Percentiles rank a stretch among this genome's conserved stretches.
These are phyloP conservation scores for sweet orange (Citrus sinensis) DNA, from an alignment of 345 rosid species.

Conservation along the genomic window DVS_A1.0 CM039161.1:20304001-20304500, in stretches of 20 bases:
- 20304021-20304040: slow-evolving; percentile 24
- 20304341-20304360: neutral
- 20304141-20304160: neutral
- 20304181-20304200: neutral
- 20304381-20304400: neutral
- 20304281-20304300: neutral
- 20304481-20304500: slow-evolving; percentile 94
- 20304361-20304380: neutral
- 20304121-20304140: neutral
- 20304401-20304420: neutral
- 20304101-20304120: neutral
- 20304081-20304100: neutral
- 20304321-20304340: neutral
- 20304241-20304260: neutral
- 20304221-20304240: neutral
- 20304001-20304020: slow-evolving; percentile 98
- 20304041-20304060: neutral
- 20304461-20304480: slow-evolving; percentile 96
- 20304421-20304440: slow-evolving; percentile 82
- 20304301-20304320: slow-evolving; percentile 1
- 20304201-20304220: neutral
- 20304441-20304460: slow-evolving; percentile 94
- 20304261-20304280: neutral
- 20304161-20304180: neutral
- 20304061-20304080: neutral